These are phyloP conservation scores for Cyberlindnera petersonii DNA, from an alignment of 805 yeast species.

Conservation along the genomic window DNA sequence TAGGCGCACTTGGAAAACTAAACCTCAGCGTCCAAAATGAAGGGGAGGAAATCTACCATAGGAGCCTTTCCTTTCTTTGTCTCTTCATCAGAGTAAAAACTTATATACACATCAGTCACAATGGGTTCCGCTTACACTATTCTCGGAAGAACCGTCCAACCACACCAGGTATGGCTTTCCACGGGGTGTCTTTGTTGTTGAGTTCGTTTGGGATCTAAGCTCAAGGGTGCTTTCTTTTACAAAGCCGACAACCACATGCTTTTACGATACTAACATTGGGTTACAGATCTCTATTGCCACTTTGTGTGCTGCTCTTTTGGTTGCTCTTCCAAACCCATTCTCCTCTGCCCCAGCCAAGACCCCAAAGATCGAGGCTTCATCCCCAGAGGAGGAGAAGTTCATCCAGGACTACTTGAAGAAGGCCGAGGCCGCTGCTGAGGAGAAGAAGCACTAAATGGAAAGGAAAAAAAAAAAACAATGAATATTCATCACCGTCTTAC, in stretches of 20 bases:
- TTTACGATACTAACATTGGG: no score
- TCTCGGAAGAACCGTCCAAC: slow-evolving; percentile 77
- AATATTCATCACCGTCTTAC: neutral
- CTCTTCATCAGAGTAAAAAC: no score
- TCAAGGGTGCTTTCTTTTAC: no score
- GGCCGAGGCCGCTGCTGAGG: slow-evolving; percentile 33
- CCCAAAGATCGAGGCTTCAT: slow-evolving; percentile 65
- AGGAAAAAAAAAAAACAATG: neutral
- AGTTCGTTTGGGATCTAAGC: no score
- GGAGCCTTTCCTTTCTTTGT: neutral
- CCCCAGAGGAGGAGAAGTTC: slow-evolving; percentile 88
- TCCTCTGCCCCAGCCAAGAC: slow-evolving; percentile 38
- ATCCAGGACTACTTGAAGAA: slow-evolving; percentile 62
- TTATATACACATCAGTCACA: slow-evolving; percentile 20
- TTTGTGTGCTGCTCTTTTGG: slow-evolving; percentile 59
- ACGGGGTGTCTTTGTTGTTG: neutral
- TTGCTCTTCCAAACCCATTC: slow-evolving; percentile 69
- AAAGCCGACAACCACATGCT: no score
- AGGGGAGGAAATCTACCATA: neutral
- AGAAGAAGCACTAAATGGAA: slow-evolving; percentile 27
- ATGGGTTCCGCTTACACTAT: slow-evolving; percentile 87
- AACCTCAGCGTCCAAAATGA: slow-evolving; percentile 2
- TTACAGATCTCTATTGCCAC: slow-evolving; percentile 73
- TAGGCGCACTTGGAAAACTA: slow-evolving; percentile 8
- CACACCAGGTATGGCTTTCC: slow-evolving; percentile 60